phyloP scores from a whole-genome alignment of 163 green algal genomes.

The Volvox carteri region DNA sequence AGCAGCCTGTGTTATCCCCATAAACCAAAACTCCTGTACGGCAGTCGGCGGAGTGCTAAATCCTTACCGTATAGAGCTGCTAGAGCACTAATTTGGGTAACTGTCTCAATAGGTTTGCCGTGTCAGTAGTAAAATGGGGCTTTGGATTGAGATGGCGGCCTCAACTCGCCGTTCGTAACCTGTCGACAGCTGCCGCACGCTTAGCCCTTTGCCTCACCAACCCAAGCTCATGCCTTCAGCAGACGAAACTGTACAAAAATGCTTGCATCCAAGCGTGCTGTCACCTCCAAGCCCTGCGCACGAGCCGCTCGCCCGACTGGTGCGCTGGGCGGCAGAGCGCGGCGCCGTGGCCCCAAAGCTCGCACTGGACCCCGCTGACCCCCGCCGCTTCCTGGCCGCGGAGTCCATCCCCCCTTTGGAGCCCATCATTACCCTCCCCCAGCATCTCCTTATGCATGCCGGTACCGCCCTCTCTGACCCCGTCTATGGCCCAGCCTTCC shows the following conservation, averaged over 20 bases:
- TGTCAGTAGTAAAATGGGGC: too few relatives aligned
- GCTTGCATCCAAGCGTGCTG: not conserved
- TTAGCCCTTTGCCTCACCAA: not conserved
- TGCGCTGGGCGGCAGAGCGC: constrained; percentile 15
- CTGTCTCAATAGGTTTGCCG: too few relatives aligned
- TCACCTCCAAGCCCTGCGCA: constrained; percentile 25
- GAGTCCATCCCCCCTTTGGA: not conserved
- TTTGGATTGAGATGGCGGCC: too few relatives aligned
- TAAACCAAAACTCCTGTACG: too few relatives aligned
- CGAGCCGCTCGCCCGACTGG: constrained; percentile 14
- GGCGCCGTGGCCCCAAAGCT: not conserved
- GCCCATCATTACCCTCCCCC: constrained; percentile 60
- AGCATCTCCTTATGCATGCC: constrained; percentile 65
- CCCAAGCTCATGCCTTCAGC: not conserved
- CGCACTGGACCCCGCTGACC: constrained; percentile 14
- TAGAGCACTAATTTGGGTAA: too few relatives aligned
- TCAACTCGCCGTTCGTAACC: too few relatives aligned
- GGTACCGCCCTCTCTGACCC: constrained; percentile 47
- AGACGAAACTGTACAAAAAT: not conserved
- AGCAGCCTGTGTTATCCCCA: too few relatives aligned
- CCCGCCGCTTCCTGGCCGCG: constrained; percentile 11
- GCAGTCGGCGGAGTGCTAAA: too few relatives aligned
- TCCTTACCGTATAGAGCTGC: too few relatives aligned
- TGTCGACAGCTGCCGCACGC: not conserved
- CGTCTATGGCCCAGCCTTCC: constrained; percentile 61